Conservation (phyloP, 78 protist genomes). For the Speleostelium caveatum region DNA sequence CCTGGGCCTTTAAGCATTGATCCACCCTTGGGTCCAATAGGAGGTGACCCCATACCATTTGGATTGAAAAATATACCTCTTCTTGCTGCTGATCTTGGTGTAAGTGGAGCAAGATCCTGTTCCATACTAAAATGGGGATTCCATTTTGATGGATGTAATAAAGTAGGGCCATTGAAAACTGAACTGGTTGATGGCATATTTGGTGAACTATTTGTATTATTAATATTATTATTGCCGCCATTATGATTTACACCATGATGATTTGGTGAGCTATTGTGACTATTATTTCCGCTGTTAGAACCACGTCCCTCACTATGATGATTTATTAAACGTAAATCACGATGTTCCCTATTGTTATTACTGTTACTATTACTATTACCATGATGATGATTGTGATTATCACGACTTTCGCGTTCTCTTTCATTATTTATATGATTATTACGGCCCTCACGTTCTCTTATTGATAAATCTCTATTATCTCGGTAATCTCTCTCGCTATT, state of each 20-base stretch:
- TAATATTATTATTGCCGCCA: no score
- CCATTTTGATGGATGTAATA: slow-evolving; percentile 30
- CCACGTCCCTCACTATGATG: neutral
- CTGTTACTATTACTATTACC: slow-evolving; percentile 7
- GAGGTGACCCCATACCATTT: neutral
- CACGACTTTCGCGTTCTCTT: neutral
- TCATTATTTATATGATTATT: slow-evolving; percentile 2
- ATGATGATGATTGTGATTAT: neutral
- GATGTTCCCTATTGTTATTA: neutral
- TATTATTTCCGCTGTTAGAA: neutral
- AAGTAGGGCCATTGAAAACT: neutral
- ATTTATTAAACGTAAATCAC: no score
- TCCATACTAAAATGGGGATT: slow-evolving; percentile 12
- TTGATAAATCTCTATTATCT: no score
- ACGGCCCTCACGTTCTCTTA: neutral
- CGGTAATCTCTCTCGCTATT: no score
- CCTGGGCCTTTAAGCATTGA: neutral
- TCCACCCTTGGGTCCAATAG: neutral
- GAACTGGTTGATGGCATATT: neutral
- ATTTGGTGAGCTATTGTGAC: neutral
- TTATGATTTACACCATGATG: neutral
- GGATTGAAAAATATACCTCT: neutral
- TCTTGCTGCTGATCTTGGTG: slow-evolving; percentile 33
- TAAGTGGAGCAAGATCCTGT: slow-evolving; percentile 42
- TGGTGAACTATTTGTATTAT: slow-evolving; percentile 1